A percentile compares a stretch with the other conserved stretches of the same genome.
phyloP scores from a whole-genome alignment of 495 filamentous ascomycete genomes.

The Peziza echinospora region DNA sequence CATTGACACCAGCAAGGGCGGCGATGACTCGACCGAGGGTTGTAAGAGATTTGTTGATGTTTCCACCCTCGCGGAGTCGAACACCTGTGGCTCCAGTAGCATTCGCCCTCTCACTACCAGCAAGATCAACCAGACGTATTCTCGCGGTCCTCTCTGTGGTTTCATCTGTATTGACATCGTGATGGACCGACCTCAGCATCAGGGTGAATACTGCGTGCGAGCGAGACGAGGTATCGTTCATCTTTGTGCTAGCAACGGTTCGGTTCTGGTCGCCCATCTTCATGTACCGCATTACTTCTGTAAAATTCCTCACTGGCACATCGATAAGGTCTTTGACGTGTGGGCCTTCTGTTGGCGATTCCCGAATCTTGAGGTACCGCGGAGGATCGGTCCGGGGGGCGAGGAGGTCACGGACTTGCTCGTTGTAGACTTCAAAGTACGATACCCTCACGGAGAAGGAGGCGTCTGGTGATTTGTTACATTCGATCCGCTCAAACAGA shows the following conservation, averaged over 20 bases:
- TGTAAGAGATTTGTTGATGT: slow-evolving; percentile 96
- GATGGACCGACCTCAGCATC: slow-evolving; percentile 87
- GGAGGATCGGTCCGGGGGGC: slow-evolving; percentile 54
- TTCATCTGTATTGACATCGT: slow-evolving; percentile 82
- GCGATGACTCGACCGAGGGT: slow-evolving; percentile 92
- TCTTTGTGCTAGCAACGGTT: slow-evolving; percentile 90
- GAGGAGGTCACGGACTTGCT: slow-evolving; percentile 89
- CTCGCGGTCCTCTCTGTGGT: slow-evolving; percentile 84
- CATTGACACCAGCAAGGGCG: slow-evolving; percentile 40
- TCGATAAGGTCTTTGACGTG: slow-evolving; percentile 95
- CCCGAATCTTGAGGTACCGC: slow-evolving; percentile 90
- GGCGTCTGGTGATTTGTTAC: slow-evolving; percentile 61
- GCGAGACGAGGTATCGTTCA: slow-evolving; percentile 93
- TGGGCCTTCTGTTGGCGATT: slow-evolving; percentile 86
- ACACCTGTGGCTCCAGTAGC: slow-evolving; percentile 84
- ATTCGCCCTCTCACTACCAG: slow-evolving; percentile 86
- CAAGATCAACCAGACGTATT: slow-evolving; percentile 88
- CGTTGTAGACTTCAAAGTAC: slow-evolving; percentile 99
- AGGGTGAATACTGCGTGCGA: slow-evolving; percentile 97
- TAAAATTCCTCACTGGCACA: slow-evolving; percentile 58
- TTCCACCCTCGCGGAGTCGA: slow-evolving; percentile 77
- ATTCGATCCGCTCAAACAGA: slow-evolving; percentile 83
- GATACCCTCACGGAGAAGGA: slow-evolving; percentile 92
- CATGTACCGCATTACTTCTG: slow-evolving; percentile 78
- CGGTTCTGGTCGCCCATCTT: slow-evolving; percentile 68